Evolutionary conservation across 495 filamentous ascomycete species (phyloP).

Genomic region (Xylaria bambusicola): DNA sequence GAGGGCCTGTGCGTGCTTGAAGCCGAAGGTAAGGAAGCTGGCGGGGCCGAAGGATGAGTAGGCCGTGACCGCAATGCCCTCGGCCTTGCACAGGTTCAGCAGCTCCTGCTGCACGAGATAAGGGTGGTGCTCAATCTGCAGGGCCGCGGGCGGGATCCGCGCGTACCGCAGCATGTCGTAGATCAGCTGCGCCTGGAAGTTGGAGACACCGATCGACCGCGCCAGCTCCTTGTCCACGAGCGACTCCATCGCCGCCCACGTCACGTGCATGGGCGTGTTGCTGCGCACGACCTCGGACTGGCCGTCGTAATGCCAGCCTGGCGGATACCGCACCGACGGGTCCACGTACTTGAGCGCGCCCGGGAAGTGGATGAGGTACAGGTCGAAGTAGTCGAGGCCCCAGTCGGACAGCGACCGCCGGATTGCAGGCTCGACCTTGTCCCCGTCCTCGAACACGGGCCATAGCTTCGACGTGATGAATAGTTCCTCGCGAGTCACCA

Average conservation of each 20-base stretch:
- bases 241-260: conserved; percentile 85
- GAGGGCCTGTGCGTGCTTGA: conserved; percentile 68
- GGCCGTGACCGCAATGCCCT: conserved; percentile 80
- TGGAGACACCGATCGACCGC: conserved; percentile 81
- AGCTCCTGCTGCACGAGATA: conserved; percentile 83
- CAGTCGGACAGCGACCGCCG: conserved; percentile 76
- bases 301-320: conserved; percentile 71
- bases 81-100: conserved; percentile 66
- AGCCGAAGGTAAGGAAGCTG: conserved; percentile 76
- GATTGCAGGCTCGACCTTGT: conserved; percentile 71
- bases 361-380: conserved; percentile 84
- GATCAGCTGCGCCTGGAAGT: conserved; percentile 82
- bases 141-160: conserved; percentile 71
- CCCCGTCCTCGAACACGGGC: conserved; percentile 82
- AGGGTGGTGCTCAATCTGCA: conserved; percentile 98
- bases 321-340: conserved; percentile 75
- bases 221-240: conserved; percentile 70
- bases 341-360: conserved; percentile 78
- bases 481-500: conserved; percentile 84
- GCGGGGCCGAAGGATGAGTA: conserved; percentile 91
- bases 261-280: conserved; percentile 78
- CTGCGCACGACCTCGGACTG: conserved; percentile 54
- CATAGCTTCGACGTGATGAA: conserved; percentile 93
- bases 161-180: conserved; percentile 87
- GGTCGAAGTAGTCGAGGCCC: conserved; percentile 83